Evolutionary conservation across 148 eudicot genomes (phyloP).

Genomic region (Amaranthus hypochondriacus): DNA sequence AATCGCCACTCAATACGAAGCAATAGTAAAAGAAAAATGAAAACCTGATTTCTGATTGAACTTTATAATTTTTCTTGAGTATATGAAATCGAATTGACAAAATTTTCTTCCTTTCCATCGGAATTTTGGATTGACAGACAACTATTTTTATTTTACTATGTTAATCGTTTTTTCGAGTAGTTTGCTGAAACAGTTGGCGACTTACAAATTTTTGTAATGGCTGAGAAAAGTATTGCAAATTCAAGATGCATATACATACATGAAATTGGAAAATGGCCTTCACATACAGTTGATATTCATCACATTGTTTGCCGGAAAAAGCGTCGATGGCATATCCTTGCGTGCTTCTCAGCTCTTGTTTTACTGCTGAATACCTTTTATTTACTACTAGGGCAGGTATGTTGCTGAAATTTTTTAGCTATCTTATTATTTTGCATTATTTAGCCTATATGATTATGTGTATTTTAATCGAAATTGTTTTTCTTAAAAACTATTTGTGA

Average conservation of each 20-base stretch:
- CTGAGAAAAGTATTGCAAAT: slow-evolving; percentile 23
- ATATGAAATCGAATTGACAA: too few relatives aligned
- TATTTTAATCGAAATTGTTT: neutral
- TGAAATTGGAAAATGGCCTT: slow-evolving; percentile 33
- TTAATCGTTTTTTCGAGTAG: neutral
- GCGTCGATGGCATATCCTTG: slow-evolving; percentile 11
- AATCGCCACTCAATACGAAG: too few relatives aligned
- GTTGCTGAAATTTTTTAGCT: slow-evolving; percentile 1
- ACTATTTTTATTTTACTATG: neutral
- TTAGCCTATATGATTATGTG: neutral
- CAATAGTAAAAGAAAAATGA: too few relatives aligned
- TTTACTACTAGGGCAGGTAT: slow-evolving; percentile 19
- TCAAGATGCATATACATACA: slow-evolving; percentile 48
- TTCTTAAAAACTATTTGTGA: neutral
- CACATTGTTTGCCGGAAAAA: slow-evolving; percentile 32
- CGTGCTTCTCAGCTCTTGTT: slow-evolving; percentile 15
- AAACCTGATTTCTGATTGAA: too few relatives aligned
- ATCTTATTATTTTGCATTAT: slow-evolving; percentile 19
- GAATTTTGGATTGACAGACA: too few relatives aligned
- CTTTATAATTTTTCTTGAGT: too few relatives aligned
- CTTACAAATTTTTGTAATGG: slow-evolving; percentile 30
- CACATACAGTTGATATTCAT: slow-evolving; percentile 52
- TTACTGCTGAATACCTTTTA: slow-evolving; percentile 7
- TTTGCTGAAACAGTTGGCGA: slow-evolving; percentile 3
- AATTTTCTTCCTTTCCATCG: too few relatives aligned